Evolutionary conservation across 345 rosid genomes (phyloP).

Genomic region (Cardamine chenopodiifolia): DNA sequence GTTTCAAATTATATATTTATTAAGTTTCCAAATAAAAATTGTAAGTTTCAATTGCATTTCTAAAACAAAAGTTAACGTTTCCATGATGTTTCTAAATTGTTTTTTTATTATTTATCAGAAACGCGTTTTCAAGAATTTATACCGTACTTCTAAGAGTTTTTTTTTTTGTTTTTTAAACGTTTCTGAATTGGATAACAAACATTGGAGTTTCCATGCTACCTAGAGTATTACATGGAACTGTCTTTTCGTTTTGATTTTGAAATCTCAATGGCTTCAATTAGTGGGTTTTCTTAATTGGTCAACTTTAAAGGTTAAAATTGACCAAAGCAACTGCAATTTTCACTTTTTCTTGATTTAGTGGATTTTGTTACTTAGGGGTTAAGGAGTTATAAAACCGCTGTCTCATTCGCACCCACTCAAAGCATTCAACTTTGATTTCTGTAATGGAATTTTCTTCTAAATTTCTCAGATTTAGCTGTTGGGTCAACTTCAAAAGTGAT

Average conservation of each 20-base stretch:
- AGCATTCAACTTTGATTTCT: not conserved
- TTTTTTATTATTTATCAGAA: no score
- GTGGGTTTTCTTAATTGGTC: constrained; percentile 26
- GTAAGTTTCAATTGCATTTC: no score
- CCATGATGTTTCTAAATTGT: no score
- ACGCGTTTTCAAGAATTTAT: no score
- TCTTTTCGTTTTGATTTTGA: not conserved
- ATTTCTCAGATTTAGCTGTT: constrained; percentile 50
- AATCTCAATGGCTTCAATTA: not conserved
- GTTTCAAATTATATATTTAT: no score
- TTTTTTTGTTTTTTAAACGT: no score
- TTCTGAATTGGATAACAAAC: no score
- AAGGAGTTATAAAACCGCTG: not conserved
- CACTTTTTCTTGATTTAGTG: constrained; percentile 23
- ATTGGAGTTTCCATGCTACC: no score
- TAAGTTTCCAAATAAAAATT: no score
- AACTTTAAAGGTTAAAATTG: constrained; percentile 42
- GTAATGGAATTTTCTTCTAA: constrained; percentile 45
- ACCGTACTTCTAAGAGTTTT: no score
- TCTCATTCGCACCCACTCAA: not conserved
- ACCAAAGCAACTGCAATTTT: constrained; percentile 52
- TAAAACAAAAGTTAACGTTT: no score
- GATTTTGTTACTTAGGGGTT: not conserved
- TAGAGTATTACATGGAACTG: constrained; percentile 16
- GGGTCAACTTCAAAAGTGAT: constrained; percentile 44